These are phyloP conservation scores for Sporothrix luriei DNA, from an alignment of 2,329 filamentous ascomycete species.

Conservation along the genomic window DNA sequence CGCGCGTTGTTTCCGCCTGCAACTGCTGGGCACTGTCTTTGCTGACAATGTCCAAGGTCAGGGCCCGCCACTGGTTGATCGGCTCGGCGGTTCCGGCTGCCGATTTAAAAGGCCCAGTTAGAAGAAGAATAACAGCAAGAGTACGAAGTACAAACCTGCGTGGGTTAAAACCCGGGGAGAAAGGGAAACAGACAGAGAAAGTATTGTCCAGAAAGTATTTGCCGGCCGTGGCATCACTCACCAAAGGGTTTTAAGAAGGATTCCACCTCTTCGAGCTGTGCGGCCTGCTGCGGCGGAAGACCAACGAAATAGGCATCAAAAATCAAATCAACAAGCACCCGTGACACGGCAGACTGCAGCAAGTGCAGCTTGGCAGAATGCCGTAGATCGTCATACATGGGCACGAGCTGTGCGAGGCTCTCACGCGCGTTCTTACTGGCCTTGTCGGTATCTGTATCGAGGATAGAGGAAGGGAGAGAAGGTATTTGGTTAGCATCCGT, in stretches of 20 bases:
- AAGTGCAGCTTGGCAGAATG: slow-evolving; percentile 61
- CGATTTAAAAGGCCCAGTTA: slow-evolving; percentile 29
- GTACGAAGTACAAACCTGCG: not conserved
- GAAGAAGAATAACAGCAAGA: not conserved
- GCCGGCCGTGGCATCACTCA: slow-evolving; percentile 38
- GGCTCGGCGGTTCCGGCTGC: slow-evolving; percentile 38
- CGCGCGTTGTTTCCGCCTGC: slow-evolving; percentile 49
- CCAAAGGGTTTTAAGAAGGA: slow-evolving; percentile 49
- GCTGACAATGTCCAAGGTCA: slow-evolving; percentile 62
- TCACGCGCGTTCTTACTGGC: slow-evolving; percentile 48
- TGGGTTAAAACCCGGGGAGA: not conserved
- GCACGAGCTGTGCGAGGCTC: slow-evolving; percentile 55
- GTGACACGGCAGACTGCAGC: slow-evolving; percentile 64
- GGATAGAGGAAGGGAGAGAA: not conserved
- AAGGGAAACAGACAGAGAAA: not conserved
- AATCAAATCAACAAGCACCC: slow-evolving; percentile 61
- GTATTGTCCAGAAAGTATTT: not conserved
- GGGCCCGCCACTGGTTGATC: slow-evolving; percentile 67
- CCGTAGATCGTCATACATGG: slow-evolving; percentile 60
- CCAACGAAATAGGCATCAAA: slow-evolving; percentile 68
- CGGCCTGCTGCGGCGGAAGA: slow-evolving; percentile 56
- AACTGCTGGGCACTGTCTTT: slow-evolving; percentile 55
- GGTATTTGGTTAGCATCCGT: not conserved
- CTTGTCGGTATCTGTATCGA: slow-evolving; percentile 49
- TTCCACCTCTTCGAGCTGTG: slow-evolving; percentile 55